A percentile compares a stretch with the other conserved stretches of the same genome.
phyloP scores from a whole-genome alignment of 1,284 basidiomycete genomes.

The Singerocomus rubriflavus region DNA sequence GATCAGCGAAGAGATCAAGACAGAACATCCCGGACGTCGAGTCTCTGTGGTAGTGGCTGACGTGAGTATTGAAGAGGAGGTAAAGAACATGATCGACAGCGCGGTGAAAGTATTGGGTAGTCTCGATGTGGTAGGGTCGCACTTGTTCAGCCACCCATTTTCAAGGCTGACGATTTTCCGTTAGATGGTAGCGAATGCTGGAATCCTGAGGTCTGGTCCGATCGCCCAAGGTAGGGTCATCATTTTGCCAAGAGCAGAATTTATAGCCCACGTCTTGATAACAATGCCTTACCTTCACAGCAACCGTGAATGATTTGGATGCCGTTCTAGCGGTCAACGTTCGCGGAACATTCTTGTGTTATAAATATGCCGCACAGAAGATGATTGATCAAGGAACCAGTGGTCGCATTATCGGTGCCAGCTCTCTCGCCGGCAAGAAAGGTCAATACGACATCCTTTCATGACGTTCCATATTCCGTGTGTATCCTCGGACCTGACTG shows the following conservation, averaged over 20 bases:
- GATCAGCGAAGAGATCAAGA: conserved; percentile 28
- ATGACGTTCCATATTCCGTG: neutral
- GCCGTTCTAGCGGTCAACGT: conserved; percentile 32
- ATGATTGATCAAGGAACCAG: conserved; percentile 39
- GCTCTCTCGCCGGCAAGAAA: conserved; percentile 35
- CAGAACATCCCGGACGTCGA: conserved; percentile 19
- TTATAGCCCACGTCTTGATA: neutral
- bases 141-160: neutral
- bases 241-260: neutral
- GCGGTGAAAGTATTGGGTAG: conserved; percentile 33
- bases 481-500: neutral
- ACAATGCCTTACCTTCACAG: conserved; percentile 11
- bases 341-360: conserved; percentile 36
- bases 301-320: conserved; percentile 25
- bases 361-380: conserved; percentile 37
- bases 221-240: conserved; percentile 27
- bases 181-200: conserved; percentile 41
- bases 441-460: conserved; percentile 14
- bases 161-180: neutral
- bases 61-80: conserved; percentile 36
- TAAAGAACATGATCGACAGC: conserved; percentile 34
- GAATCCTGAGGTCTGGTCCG: conserved; percentile 24
- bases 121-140: conserved; percentile 36
- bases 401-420: conserved; percentile 39
- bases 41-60: conserved; percentile 29